Conservation (phyloP, 768 basidiomycete species). For the Paxillus involutus region DNA sequence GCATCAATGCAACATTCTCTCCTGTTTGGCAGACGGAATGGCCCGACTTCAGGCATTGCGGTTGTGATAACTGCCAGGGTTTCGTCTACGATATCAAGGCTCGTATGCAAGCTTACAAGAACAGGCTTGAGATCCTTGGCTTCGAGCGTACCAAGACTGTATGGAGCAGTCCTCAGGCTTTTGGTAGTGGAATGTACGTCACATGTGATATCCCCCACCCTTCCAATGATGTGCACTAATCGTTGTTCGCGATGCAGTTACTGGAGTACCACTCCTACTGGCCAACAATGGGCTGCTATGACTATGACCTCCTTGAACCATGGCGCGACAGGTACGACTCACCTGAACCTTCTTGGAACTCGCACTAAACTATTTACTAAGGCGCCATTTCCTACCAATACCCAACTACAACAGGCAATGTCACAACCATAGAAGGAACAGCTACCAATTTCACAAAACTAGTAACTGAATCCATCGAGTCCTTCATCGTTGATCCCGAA, state of each 20-base stretch:
- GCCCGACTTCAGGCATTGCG: conserved; percentile 68
- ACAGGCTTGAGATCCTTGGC: conserved; percentile 58
- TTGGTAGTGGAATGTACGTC: conserved; percentile 51
- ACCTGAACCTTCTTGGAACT: neutral
- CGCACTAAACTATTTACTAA: conserved; percentile 2
- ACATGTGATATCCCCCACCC: too few species aligned
- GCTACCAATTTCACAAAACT: conserved; percentile 4
- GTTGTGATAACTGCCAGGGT: conserved; percentile 69
- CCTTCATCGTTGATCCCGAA: conserved; percentile 19
- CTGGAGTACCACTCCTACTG: conserved; percentile 30
- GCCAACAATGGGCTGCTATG: conserved; percentile 27
- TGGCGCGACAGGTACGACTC: conserved; percentile 21
- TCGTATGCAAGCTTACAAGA: conserved; percentile 63
- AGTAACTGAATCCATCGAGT: conserved; percentile 9
- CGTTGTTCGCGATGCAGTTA: conserved; percentile 12
- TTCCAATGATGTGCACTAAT: neutral
- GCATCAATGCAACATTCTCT: conserved; percentile 64
- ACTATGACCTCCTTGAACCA: conserved; percentile 24
- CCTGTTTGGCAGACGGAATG: conserved; percentile 59
- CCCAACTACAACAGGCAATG: conserved; percentile 20
- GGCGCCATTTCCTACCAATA: conserved; percentile 30
- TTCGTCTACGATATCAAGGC: conserved; percentile 61
- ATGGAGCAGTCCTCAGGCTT: conserved; percentile 79
- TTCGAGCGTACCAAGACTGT: conserved; percentile 66
- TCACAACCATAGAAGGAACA: conserved; percentile 24